Conservation (phyloP, 208 protist species). For the Trichomonas tenax region DNA sequence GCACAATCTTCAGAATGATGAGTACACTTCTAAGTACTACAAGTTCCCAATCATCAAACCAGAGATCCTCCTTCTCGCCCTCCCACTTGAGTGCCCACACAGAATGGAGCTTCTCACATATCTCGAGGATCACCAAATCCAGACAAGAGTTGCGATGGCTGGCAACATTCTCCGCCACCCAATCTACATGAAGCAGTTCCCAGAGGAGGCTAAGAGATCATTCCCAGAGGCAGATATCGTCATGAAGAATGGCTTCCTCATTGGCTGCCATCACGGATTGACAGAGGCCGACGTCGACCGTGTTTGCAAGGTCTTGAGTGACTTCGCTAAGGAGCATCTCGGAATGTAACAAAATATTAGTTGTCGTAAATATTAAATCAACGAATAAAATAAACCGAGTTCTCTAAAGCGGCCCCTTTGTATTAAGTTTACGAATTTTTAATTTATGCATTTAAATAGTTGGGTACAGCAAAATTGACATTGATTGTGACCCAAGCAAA, state of each 20-base stretch:
- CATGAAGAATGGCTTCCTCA: conserved; percentile 32
- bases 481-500: too few relatives aligned
- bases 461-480: too few relatives aligned
- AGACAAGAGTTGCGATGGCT: conserved; percentile 35
- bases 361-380: too few relatives aligned
- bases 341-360: too few relatives aligned
- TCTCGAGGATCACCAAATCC: conserved; percentile 29
- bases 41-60: background rate
- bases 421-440: too few relatives aligned
- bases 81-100: conserved; percentile 20
- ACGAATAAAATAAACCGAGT: too few relatives aligned
- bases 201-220: background rate
- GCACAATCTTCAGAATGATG: background rate
- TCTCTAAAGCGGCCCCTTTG: too few relatives aligned
- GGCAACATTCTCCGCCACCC: conserved; percentile 35
- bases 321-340: background rate
- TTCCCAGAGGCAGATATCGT: conserved; percentile 4
- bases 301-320: conserved; percentile 26
- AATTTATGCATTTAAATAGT: too few relatives aligned
- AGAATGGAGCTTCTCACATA: conserved; percentile 15
- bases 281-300: conserved; percentile 22
- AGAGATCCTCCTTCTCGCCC: conserved; percentile 27
- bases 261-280: conserved; percentile 31
- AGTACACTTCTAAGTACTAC: background rate
- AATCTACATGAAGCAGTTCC: conserved; percentile 24